phyloP scores from a whole-genome alignment of 2,329 filamentous ascomycete genomes.

The Neofusicoccum laricinum region DNA sequence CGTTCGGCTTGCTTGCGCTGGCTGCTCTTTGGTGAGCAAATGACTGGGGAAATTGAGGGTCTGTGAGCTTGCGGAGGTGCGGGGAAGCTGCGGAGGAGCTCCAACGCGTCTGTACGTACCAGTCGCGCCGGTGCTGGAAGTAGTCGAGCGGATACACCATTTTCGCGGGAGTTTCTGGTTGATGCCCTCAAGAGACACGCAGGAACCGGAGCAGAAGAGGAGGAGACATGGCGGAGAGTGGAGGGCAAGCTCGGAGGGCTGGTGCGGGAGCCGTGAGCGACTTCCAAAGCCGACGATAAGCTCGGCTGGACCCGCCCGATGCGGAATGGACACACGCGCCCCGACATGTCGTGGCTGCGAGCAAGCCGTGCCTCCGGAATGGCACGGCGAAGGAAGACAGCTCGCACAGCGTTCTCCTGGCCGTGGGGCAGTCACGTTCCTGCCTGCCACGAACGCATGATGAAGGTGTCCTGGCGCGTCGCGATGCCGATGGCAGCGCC shows the following conservation, averaged over 20 bases:
- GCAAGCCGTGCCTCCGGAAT: neutral
- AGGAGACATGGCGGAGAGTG: neutral
- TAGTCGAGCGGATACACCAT: slow-evolving; percentile 45
- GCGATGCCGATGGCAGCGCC: neutral
- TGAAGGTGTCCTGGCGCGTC: neutral
- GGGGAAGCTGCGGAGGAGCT: slow-evolving; percentile 10
- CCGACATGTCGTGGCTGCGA: neutral
- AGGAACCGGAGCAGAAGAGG: neutral
- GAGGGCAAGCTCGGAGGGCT: neutral
- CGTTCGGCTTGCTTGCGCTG: slow-evolving; percentile 78
- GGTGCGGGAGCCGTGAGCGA: neutral
- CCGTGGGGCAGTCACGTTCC: too few species aligned
- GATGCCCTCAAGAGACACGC: neutral
- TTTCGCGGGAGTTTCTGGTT: neutral
- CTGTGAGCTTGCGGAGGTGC: neutral
- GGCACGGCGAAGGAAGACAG: neutral
- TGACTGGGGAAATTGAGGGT: neutral
- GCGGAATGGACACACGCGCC: neutral
- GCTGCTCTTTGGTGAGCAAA: slow-evolving; percentile 46
- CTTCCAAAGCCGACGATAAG: neutral
- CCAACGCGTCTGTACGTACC: slow-evolving; percentile 50
- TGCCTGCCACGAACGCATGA: neutral
- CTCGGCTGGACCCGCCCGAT: neutral
- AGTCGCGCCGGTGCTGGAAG: slow-evolving; percentile 67
- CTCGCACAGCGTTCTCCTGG: neutral